Conservation (phyloP, 192 early-diverging fungal genomes). For the Geranomyces variabilis region DNA sequence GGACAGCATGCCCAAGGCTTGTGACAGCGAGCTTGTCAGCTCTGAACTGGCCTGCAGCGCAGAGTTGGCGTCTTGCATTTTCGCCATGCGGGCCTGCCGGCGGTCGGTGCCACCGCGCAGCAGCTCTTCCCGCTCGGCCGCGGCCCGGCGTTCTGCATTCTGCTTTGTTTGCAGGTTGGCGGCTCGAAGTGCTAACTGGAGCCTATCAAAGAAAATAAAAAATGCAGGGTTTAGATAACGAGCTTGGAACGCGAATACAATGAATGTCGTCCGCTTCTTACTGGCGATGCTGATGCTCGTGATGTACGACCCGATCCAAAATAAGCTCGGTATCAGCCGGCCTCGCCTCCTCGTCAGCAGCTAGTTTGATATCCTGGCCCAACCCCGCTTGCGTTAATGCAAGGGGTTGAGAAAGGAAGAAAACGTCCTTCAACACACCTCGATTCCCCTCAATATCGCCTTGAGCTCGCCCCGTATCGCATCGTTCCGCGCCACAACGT, state of each 20-base stretch:
- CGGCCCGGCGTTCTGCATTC: slow-evolving; percentile 50
- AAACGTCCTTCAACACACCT: slow-evolving; percentile 10
- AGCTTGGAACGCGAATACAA: background rate
- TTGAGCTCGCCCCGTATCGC: slow-evolving; percentile 23
- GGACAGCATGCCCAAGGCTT: slow-evolving; percentile 65
- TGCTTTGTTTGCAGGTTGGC: slow-evolving; percentile 58
- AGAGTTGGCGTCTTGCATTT: slow-evolving; percentile 19
- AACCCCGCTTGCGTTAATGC: background rate
- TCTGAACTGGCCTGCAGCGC: slow-evolving; percentile 36
- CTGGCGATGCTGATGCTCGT: slow-evolving; percentile 57
- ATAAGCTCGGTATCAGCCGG: slow-evolving; percentile 43
- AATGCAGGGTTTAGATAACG: background rate
- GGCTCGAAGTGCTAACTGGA: slow-evolving; percentile 47
- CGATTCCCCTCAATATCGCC: slow-evolving; percentile 3
- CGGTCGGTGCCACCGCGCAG: slow-evolving; percentile 34
- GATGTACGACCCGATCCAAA: slow-evolving; percentile 47
- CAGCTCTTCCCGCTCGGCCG: slow-evolving; percentile 51
- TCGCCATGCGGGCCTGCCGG: slow-evolving; percentile 28
- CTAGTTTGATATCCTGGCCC: slow-evolving; percentile 43
- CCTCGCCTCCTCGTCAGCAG: slow-evolving; percentile 61
- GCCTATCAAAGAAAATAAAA: background rate
- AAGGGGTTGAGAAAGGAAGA: background rate
- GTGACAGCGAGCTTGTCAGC: slow-evolving; percentile 60
- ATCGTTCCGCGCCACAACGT: slow-evolving; percentile 15
- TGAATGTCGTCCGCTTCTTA: no score